A percentile compares a stretch with the other conserved stretches of the same genome.
These are phyloP conservation scores for Solidago caesia DNA, from an alignment of 129 eudicot genomes.

Conservation along the genomic window DNA sequence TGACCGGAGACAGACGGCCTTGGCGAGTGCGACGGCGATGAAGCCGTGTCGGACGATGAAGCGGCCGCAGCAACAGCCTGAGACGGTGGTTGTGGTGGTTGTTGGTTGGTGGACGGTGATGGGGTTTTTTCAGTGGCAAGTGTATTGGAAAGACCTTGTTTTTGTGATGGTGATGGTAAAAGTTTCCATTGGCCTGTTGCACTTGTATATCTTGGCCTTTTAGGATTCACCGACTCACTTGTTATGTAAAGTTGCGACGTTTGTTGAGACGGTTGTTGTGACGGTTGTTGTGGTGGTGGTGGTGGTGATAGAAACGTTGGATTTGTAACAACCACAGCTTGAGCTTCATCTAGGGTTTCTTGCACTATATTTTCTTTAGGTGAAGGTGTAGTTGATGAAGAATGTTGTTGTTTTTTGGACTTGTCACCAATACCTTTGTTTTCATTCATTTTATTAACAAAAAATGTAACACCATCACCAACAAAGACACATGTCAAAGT, in stretches of 20 bases:
- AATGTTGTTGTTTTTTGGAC: conserved; percentile 42
- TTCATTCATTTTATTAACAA: conserved; percentile 39
- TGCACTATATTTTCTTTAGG: conserved; percentile 40
- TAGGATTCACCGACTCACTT: conserved; percentile 34
- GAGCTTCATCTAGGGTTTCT: conserved; percentile 43
- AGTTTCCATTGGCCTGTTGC: conserved; percentile 68
- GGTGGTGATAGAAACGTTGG: conserved; percentile 41
- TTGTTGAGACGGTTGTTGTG: conserved; percentile 3
- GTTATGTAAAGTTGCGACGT: conserved; percentile 31
- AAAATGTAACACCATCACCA: conserved; percentile 13
- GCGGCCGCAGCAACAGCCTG: conserved; percentile 19
- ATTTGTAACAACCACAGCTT: conserved; percentile 9
- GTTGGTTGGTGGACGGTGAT: conserved; percentile 35
- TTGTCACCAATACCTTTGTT: conserved; percentile 47
- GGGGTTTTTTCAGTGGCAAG: conserved; percentile 33
- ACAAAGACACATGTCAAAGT: conserved; percentile 8
- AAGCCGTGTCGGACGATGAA: conserved; percentile 48
- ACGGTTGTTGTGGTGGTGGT: conserved; percentile 23
- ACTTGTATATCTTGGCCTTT: conserved; percentile 60
- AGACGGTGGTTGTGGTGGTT: background rate
- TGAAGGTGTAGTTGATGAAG: conserved; percentile 28
- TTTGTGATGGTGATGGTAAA: conserved; percentile 44
- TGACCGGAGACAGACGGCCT: conserved; percentile 45
- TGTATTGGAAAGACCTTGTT: conserved; percentile 10
- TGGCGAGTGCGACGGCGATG: conserved; percentile 52